These are phyloP conservation scores for Schoenoplectus triqueter DNA, from an alignment of 202 grass and related monocot genomes.

Conservation along the genomic window DNA sequence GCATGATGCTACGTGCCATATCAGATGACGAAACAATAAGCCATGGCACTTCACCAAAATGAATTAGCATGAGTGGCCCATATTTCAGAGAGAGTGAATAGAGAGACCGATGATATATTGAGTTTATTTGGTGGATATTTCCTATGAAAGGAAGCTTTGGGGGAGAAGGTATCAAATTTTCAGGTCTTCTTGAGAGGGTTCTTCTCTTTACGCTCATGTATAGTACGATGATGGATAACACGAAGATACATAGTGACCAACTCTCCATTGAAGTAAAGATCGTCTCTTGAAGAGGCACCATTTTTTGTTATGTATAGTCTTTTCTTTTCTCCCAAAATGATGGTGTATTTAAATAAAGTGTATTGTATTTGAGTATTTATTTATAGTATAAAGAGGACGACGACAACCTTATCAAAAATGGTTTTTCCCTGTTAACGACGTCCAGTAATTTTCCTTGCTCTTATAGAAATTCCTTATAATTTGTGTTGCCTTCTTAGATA, in stretches of 20 bases:
- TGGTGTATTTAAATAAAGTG: background rate
- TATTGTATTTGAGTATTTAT: background rate
- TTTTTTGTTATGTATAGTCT: background rate
- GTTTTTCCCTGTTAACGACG: background rate
- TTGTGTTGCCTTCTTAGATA: too few relatives aligned
- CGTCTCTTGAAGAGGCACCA: background rate
- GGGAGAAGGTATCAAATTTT: background rate
- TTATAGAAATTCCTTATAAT: background rate
- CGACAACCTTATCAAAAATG: background rate
- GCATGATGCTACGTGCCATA: conserved; percentile 28
- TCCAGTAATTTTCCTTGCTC: background rate
- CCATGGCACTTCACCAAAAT: conserved; percentile 43
- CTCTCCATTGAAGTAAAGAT: background rate
- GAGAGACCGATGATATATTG: conserved; percentile 38
- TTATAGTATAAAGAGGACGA: background rate
- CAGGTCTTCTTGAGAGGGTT: background rate
- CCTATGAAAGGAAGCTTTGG: conserved; percentile 50
- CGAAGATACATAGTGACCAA: background rate
- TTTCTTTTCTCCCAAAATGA: background rate
- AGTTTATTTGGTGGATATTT: conserved; percentile 56
- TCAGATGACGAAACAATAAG: conserved; percentile 47
- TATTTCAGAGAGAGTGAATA: conserved; percentile 34
- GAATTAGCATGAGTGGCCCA: conserved; percentile 41
- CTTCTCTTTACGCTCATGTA: background rate
- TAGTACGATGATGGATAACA: conserved; percentile 10